phyloP scores from a whole-genome alignment of 176 grass and related monocot genomes.

The Typha latifolia region DNA sequence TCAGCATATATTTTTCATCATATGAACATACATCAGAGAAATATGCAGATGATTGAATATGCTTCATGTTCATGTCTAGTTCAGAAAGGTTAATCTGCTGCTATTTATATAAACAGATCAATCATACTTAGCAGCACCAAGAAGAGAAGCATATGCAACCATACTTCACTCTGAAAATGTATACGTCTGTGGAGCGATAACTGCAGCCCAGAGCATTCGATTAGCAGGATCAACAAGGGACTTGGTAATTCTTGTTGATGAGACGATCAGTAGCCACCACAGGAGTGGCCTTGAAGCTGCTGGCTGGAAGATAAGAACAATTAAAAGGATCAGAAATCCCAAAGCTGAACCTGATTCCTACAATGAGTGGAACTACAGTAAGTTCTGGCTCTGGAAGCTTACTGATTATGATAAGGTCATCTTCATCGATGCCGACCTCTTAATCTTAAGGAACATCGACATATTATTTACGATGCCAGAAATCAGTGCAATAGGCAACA shows the following conservation, averaged over 20 bases:
- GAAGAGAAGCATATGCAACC: slow-evolving; percentile 33
- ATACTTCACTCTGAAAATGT: slow-evolving; percentile 37
- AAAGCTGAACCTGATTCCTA: slow-evolving; percentile 29
- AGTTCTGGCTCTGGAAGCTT: slow-evolving; percentile 36
- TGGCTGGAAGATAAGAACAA: slow-evolving; percentile 33
- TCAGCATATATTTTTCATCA: too few relatives aligned
- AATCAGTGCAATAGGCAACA: slow-evolving; percentile 27
- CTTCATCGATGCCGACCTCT: slow-evolving; percentile 42
- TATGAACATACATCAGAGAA: too few relatives aligned
- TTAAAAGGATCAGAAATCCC: slow-evolving; percentile 27
- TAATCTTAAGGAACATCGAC: slow-evolving; percentile 38
- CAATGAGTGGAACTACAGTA: slow-evolving; percentile 44
- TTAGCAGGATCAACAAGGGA: slow-evolving; percentile 28
- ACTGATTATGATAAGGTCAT: slow-evolving; percentile 40
- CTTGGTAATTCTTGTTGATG: slow-evolving; percentile 39
- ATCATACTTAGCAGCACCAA: background rate
- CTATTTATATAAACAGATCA: slow-evolving; percentile 11
- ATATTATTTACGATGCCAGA: slow-evolving; percentile 34
- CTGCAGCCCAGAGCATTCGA: slow-evolving; percentile 38
- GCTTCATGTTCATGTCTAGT: background rate
- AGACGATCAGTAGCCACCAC: slow-evolving; percentile 18
- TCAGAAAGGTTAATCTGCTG: background rate
- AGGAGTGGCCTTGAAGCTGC: slow-evolving; percentile 33
- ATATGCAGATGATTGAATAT: background rate
- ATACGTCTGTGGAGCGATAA: slow-evolving; percentile 46